Evolutionary conservation across 2,329 filamentous ascomycete genomes (phyloP), one percentile per base, ranked within the genome.

Genomic region (Cladosporium sp.): DNA sequence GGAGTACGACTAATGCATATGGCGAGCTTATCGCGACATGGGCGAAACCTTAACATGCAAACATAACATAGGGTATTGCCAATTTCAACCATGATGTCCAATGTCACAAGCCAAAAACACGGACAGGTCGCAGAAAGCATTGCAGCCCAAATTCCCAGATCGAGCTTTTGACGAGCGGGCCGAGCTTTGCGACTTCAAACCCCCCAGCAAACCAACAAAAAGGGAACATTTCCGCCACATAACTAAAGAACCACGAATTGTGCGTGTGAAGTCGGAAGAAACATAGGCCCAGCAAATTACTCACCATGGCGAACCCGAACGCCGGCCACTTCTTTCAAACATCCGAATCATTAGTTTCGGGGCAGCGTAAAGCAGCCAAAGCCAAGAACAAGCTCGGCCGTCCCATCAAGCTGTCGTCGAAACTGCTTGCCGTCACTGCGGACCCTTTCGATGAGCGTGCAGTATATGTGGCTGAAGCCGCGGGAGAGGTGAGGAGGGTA

Each of bases 381-480:
- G 80, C 83, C 28, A 90, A 89, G 72, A 99, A 97, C 76, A 88
- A 87, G 63, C 82, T 89, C 80, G 94, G 94, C 70, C 82, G 86
- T 61, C 94, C 93, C 3, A 85, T 97, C 66, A 80, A 80, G 58
- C 81, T 97, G 59, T 86, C 88, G 64, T 93, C 91, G 64, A 99
- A 99, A 77, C 84, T 97, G 59, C 81, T 97, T 55, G 90, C 88
- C 28, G 83, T 89, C 30, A 76, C 84, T 20, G 71, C 82, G 11
- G 90, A 96, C 70, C 88, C 89, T 7, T 77, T 80, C 51, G 82
- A 84, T 55, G 74, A 82, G 3, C 78, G 78, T 17, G 79, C 81
- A 6, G 78, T 97, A 39, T 92, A 90, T 72, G 80, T 96, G 36
- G 92, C 93, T 25, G 92, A 96, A 74, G 94, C 92, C 52, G 87